Evolutionary conservation across 371 early-diverging fungal genomes (phyloP).

Genomic region (Mortierella sp.): DNA sequence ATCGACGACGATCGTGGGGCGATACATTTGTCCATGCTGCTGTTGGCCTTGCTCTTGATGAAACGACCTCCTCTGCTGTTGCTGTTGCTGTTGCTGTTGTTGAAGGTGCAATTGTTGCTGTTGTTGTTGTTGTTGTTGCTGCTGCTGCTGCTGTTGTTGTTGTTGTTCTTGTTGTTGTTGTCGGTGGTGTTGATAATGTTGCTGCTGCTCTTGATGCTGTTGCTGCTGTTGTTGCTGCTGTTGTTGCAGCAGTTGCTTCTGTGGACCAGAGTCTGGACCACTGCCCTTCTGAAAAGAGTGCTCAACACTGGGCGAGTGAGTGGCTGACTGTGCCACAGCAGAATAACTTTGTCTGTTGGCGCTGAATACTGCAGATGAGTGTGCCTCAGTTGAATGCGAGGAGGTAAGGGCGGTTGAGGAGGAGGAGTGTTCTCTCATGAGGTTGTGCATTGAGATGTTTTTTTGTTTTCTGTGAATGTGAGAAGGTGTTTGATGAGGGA

Average conservation of each 20-base stretch:
- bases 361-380: no score
- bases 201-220: constrained; percentile 9
- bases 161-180: constrained; percentile 14
- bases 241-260: not conserved
- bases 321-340: no score
- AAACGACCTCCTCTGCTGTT: not conserved
- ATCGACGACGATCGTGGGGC: constrained; percentile 2
- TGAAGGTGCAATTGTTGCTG: not conserved
- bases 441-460: not conserved
- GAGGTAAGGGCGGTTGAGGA: not conserved
- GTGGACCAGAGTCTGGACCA: no score
- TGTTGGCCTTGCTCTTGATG: constrained; percentile 18
- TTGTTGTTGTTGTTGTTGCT: constrained; percentile 8
- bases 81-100: constrained; percentile 11
- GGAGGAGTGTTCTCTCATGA: not conserved
- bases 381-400: not conserved
- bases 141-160: not conserved
- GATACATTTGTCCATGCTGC: constrained; percentile 4
- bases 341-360: no score
- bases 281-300: no score
- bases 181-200: constrained; percentile 12
- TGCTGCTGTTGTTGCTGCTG: not conserved
- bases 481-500: not conserved
- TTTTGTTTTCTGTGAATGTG: no score
- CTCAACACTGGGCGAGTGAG: no score